phyloP scores from a whole-genome alignment of 1,284 basidiomycete genomes.

The Entoloma clypeatum region DNA sequence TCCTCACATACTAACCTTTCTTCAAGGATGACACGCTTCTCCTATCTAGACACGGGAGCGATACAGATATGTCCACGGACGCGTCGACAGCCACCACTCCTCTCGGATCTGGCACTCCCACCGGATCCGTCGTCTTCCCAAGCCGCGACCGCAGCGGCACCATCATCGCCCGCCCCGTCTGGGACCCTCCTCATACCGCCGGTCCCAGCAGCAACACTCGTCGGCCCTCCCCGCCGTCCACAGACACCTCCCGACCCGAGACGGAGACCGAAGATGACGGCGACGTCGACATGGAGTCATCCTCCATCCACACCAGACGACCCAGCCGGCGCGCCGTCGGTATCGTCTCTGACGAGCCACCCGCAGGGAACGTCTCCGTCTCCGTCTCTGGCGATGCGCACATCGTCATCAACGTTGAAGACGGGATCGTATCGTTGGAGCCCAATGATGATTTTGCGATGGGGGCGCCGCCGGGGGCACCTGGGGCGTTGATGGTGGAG shows the following conservation, averaged over 20 bases:
- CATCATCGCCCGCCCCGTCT: constrained; percentile 60
- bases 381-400: constrained; percentile 54
- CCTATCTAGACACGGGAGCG: constrained; percentile 39
- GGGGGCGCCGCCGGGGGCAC: constrained; percentile 81
- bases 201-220: constrained; percentile 12
- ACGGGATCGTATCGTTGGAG: constrained; percentile 67
- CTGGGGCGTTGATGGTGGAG: constrained; percentile 60
- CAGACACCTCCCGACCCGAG: constrained; percentile 56
- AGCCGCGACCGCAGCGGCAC: constrained; percentile 71
- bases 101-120: constrained; percentile 54
- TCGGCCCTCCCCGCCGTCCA: constrained; percentile 32
- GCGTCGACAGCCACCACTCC: constrained; percentile 58
- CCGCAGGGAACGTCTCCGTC: constrained; percentile 30
- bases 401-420: constrained; percentile 69
- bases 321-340: constrained; percentile 48
- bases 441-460: constrained; percentile 79
- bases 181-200: constrained; percentile 41
- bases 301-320: constrained; percentile 14
- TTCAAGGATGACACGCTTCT: constrained; percentile 12
- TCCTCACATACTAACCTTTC: not conserved
- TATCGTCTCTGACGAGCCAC: constrained; percentile 54
- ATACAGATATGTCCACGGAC: constrained; percentile 56
- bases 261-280: constrained; percentile 74
- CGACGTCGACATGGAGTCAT: constrained; percentile 45
- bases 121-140: constrained; percentile 49